Evolutionary conservation across 2,329 filamentous ascomycete genomes (phyloP).

Genomic region (Penicillium vulpinum): DNA sequence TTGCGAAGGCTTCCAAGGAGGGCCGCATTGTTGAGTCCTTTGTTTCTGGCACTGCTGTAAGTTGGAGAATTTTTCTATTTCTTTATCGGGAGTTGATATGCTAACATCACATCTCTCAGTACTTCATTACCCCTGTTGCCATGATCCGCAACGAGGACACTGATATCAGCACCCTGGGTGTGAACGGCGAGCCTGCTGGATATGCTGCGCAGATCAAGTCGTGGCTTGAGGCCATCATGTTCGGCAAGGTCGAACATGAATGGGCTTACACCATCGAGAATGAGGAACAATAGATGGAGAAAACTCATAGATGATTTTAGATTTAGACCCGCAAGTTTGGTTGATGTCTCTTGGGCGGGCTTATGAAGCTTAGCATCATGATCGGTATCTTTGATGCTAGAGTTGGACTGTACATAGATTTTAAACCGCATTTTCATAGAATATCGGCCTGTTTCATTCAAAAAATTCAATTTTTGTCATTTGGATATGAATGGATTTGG

Average conservation of each 20-base stretch:
- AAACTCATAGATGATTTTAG: neutral
- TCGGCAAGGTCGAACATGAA: conserved; percentile 65
- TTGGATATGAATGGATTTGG: neutral
- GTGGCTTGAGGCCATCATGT: conserved; percentile 73
- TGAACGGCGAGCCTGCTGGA: conserved; percentile 31
- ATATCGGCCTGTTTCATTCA: neutral
- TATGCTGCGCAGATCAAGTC: conserved; percentile 57
- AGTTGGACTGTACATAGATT: conserved; percentile 11
- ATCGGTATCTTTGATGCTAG: neutral
- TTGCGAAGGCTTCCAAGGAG: conserved; percentile 70
- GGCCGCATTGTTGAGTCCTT: conserved; percentile 82
- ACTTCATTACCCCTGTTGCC: conserved; percentile 69
- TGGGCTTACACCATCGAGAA: conserved; percentile 71
- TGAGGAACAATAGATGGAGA: conserved; percentile 41
- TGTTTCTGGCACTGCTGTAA: conserved; percentile 79
- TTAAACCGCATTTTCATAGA: neutral
- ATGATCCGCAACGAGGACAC: conserved; percentile 66
- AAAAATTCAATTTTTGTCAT: neutral
- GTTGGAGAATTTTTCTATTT: conserved; percentile 34
- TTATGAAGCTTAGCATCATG: neutral
- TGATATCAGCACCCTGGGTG: conserved; percentile 56
- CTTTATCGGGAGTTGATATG: neutral
- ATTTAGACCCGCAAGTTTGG: neutral
- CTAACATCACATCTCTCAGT: conserved; percentile 47
- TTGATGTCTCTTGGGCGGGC: neutral